A percentile compares a stretch with the other conserved stretches of the same genome.
Evolutionary conservation across 345 rosid species (phyloP).

Genomic region (Corchorus capsularis): DNA sequence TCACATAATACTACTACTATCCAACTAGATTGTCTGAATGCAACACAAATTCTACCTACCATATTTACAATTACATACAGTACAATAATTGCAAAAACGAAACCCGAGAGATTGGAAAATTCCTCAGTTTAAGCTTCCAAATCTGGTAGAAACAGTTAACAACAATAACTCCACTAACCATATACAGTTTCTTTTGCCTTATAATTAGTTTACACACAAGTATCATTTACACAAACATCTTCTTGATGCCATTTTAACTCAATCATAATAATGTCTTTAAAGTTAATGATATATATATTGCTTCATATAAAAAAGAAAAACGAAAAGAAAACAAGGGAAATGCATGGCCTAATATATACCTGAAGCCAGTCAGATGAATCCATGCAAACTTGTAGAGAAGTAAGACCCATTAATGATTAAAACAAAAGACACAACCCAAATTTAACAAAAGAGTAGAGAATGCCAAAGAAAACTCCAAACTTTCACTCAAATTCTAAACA

Average conservation of each 20-base stretch:
- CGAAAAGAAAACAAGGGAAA: background rate
- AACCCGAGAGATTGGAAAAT: slow-evolving; percentile 15
- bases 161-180: no score
- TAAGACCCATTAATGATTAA: slow-evolving; percentile 50
- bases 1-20: no score
- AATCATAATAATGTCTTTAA: no score
- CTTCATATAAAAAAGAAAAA: no score
- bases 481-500: background rate
- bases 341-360: slow-evolving; percentile 40
- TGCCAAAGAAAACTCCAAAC: background rate
- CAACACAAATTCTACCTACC: background rate
- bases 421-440: background rate
- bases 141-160: slow-evolving; percentile 3
- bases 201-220: no score
- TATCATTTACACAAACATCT: no score
- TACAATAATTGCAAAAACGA: background rate
- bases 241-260: no score
- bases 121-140: background rate
- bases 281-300: no score
- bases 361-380: slow-evolving; percentile 94
- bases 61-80: no score
- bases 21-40: background rate
- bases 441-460: background rate
- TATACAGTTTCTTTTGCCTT: no score
- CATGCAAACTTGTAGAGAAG: slow-evolving; percentile 92